These are phyloP conservation scores for Fusarium chlamydosporum DNA, from an alignment of 2,329 filamentous ascomycete species.

Conservation along the genomic window DNA sequence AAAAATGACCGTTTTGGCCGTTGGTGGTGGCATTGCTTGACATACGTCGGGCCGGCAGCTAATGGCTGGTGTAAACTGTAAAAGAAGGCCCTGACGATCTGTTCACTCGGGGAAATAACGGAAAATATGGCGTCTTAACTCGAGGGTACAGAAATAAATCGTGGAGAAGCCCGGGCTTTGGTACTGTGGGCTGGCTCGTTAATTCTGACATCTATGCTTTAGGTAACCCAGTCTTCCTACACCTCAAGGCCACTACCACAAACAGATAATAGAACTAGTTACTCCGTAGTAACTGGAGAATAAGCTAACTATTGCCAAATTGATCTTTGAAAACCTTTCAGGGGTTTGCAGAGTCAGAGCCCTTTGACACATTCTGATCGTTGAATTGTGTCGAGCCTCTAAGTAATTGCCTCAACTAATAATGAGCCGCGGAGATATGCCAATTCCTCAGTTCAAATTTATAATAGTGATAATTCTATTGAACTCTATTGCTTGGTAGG, in stretches of 20 bases:
- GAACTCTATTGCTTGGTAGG: neutral
- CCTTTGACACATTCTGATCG: neutral
- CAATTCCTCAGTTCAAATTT: neutral
- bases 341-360: neutral
- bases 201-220: too few species aligned
- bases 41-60: conserved; percentile 17
- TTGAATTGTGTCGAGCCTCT: neutral
- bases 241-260: too few species aligned
- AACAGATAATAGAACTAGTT: too few species aligned
- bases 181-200: too few species aligned
- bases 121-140: too few species aligned
- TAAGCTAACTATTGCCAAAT: neutral
- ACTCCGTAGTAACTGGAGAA: too few species aligned
- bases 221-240: too few species aligned
- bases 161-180: too few species aligned
- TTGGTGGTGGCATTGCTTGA: conserved; percentile 28
- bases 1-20: conserved; percentile 21
- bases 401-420: neutral
- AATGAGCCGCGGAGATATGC: neutral
- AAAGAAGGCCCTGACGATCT: conserved; percentile 7
- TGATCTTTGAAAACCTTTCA: neutral
- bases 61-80: conserved; percentile 6
- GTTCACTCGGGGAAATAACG: neutral
- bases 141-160: too few species aligned
- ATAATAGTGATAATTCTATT: neutral